Base-by-base conservation (phyloP, 148 eudicot genomes). In the Fagopyrum tataricum region DNA sequence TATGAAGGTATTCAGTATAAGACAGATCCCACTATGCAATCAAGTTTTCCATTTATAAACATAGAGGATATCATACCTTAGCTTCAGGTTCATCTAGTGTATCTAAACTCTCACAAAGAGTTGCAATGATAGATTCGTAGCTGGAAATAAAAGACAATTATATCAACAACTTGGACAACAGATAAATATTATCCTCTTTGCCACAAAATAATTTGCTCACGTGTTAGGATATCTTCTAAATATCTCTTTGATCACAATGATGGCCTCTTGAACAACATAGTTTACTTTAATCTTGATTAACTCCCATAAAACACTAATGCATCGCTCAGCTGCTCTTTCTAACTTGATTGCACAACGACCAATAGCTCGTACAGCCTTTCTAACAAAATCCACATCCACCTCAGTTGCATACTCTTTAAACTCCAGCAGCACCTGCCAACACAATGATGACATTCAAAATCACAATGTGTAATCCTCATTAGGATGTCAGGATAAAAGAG, bases 1-100 rank as follows among this genome's bases (percentile, higher is more conserved):
- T 95, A 77, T 47, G 55, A 53, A 78, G 21, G 55, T 18, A 14
- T 24, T 42, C 44, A 51, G 49, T 49, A 61, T 39, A 67, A 61
- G 14, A 66, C 26, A 67, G 61, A 64, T 62, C 53, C 44, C 24
- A 44, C 49, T 18, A 4, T 6, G 13, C 46, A 43, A 20, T 40
- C 69, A 79, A 77, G 64, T 44, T 58, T 15, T n/a, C 52, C 76
- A 78, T 23, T 24, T 72, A 44, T 67, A 73, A 59, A 76, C 7
- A 48, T n/a, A 1, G 5, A 67, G 44, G 7, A 13, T 67, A 18
- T 37, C 43, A 17, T 82, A 95, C 99, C 99, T 95, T 95, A 67
- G 99, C 97, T 84, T 95, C 99, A 31, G 99, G 96, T 79, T 95
- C 97, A 87, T 95, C 99, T 78, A 95, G 80, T 59, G 97, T 95